A percentile compares a stretch with the other conserved stretches of the same genome.
Conservation (phyloP, 306 rosid genomes). For the Pyrus pyrifolia region DNA sequence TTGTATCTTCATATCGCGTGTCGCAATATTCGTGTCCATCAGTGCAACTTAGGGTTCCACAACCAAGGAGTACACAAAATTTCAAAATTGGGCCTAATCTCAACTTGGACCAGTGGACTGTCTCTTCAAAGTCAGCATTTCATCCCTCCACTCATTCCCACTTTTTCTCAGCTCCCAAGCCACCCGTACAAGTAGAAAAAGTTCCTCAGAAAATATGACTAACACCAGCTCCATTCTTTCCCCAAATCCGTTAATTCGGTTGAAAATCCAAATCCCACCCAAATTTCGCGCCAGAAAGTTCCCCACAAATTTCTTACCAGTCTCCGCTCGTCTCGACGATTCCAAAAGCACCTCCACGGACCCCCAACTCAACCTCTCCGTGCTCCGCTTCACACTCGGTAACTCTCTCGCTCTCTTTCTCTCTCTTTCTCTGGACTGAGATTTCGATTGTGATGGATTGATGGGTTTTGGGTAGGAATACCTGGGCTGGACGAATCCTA, state of each 20-base stretch:
- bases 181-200: background rate
- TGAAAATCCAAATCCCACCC: slow-evolving; percentile 6
- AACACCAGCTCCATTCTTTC: background rate
- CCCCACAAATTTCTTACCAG: slow-evolving; percentile 13
- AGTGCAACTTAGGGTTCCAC: no score
- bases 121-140: background rate
- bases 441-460: background rate
- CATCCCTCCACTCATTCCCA: background rate
- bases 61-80: no score
- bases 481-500: slow-evolving; percentile 93
- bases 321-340: slow-evolving; percentile 50
- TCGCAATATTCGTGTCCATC: no score
- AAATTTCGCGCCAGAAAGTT: slow-evolving; percentile 23
- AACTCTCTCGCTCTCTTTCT: slow-evolving; percentile 5
- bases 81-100: background rate
- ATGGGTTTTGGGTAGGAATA: slow-evolving; percentile 44
- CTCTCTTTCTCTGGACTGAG: background rate
- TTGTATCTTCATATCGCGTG: no score
- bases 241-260: slow-evolving; percentile 26
- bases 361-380: slow-evolving; percentile 70
- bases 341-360: slow-evolving; percentile 33
- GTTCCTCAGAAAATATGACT: slow-evolving; percentile 24
- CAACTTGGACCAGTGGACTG: background rate
- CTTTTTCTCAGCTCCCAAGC: slow-evolving; percentile 7
- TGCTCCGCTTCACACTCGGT: slow-evolving; percentile 91